Evolutionary conservation across 129 eudicot species (phyloP).

Genomic region (Pseudognaphalium luteoalbum): DNA sequence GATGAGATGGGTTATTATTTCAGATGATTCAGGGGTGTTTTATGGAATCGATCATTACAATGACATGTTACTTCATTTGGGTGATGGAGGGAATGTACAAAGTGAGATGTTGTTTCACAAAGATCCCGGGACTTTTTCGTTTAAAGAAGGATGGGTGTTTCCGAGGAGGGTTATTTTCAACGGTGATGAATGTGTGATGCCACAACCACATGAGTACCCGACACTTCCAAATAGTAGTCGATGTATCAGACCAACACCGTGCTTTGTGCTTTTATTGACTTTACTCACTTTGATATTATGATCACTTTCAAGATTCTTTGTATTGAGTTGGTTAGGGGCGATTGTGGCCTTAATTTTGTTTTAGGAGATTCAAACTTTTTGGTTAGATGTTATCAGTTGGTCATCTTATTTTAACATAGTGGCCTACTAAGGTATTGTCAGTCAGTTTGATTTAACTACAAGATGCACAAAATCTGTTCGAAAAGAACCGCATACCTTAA

Average conservation of each 20-base stretch:
- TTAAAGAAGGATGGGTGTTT: conserved; percentile 76
- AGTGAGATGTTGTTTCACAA: conserved; percentile 64
- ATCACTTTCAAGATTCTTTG: neutral
- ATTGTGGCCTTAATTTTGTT: neutral
- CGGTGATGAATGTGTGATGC: conserved; percentile 73
- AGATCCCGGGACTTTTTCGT: conserved; percentile 53
- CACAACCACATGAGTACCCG: conserved; percentile 59
- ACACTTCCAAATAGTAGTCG: conserved; percentile 49
- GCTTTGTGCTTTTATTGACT: conserved; percentile 13
- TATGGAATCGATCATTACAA: conserved; percentile 79
- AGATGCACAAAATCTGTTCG: too few relatives aligned
- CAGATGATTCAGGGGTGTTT: conserved; percentile 82
- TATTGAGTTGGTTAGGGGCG: neutral
- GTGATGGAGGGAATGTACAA: conserved; percentile 70
- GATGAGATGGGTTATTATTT: neutral
- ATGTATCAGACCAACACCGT: conserved; percentile 4
- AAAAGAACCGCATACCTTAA: too few relatives aligned
- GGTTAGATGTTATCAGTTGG: neutral
- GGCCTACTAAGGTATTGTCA: neutral
- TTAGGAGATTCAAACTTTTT: too few relatives aligned
- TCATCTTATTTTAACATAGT: neutral
- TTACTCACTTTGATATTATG: conserved; percentile 14
- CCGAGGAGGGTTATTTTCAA: conserved; percentile 70
- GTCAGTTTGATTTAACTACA: too few relatives aligned
- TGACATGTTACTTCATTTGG: conserved; percentile 68